phyloP scores from a whole-genome alignment of 2,329 filamentous ascomycete genomes.

The Arthrocladium fulminans region DNA sequence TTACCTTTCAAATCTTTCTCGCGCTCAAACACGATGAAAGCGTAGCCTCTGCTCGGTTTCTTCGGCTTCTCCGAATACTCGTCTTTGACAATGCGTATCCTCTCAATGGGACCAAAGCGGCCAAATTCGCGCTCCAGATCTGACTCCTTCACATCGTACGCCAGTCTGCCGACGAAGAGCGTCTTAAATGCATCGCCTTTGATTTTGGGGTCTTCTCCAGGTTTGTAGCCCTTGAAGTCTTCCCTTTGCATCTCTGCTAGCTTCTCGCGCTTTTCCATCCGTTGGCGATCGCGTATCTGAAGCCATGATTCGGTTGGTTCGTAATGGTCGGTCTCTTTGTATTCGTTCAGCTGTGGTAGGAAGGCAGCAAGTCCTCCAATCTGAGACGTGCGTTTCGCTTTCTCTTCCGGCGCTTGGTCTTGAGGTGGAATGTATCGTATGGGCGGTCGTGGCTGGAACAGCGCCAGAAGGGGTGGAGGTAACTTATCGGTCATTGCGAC shows the following conservation, averaged over 20 bases:
- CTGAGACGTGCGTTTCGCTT: conserved; percentile 56
- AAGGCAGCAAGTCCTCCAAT: conserved; percentile 68
- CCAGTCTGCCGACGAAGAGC: conserved; percentile 80
- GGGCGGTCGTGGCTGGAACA: conserved; percentile 89
- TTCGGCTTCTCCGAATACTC: conserved; percentile 69
- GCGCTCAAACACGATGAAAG: conserved; percentile 92
- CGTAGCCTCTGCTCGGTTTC: conserved; percentile 80
- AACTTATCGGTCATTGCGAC: conserved; percentile 96
- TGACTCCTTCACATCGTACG: conserved; percentile 78
- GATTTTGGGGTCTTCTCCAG: conserved; percentile 75
- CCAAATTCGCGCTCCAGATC: conserved; percentile 91
- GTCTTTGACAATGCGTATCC: conserved; percentile 80
- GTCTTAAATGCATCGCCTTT: conserved; percentile 93
- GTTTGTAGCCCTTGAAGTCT: conserved; percentile 61
- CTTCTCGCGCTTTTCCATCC: conserved; percentile 65
- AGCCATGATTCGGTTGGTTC: conserved; percentile 87
- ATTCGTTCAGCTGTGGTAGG: conserved; percentile 63
- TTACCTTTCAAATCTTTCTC: conserved; percentile 99
- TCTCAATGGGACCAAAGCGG: conserved; percentile 86
- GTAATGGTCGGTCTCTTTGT: conserved; percentile 69
- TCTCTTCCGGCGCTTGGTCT: conserved; percentile 72
- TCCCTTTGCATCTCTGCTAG: conserved; percentile 55
- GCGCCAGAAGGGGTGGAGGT: conserved; percentile 79
- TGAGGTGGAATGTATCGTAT: conserved; percentile 77
- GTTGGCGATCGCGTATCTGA: conserved; percentile 73